Evolutionary conservation across 306 rosid genomes (phyloP), one percentile per base, ranked within the genome.

Genomic region (Purshia tridentata): DNA sequence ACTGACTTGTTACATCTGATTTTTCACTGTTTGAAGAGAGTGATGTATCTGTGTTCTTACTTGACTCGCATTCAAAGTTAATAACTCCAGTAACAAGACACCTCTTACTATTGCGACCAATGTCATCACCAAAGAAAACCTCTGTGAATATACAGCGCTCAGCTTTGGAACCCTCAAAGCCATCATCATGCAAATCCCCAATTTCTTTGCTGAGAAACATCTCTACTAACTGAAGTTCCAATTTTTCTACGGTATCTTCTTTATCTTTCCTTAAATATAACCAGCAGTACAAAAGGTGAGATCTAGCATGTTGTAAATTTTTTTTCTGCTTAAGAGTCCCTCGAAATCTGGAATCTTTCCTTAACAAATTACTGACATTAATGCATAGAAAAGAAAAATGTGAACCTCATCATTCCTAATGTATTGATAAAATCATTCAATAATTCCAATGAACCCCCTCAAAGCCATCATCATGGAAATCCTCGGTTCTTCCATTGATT

Each of bases 141-240:
- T 91, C 97, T 51, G 73, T 86, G 79, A 88, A 94, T 86, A 91
- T 88, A 78, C 63, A 69, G 55, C 69, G 81, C 87, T 91, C 98
- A 67, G 73, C 81, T 65, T 82, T 80, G 8, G 97, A 94, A 65
- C 97, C 98, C 76, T 94, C 98, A 66, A 90, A 84, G 72, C 76
- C 83, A 86, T 89, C 96, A 80, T 90, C 88, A 41, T 70, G 84
- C 75, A 91, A 83, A 81, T 87, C 89, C 61, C 83, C 88, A 61
- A 82, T 84, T 77, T 72, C 84, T 72, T 81, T 78, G 73, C 40
- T 49, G 44, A 39, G 72, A 41, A 78, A 83, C 88, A 86, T 90
- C 70, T 77, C 84, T 50, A 42, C 76, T 53, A 64, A 79, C 44
- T 48, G 52, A 61, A 29, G 63, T 73, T 69, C 77, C 78, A 81